Percentiles rank a stretch among this genome's conserved stretches.
phyloP scores from a whole-genome alignment of 257 asterid species.

The Nyctanthes arbortristis region DNA sequence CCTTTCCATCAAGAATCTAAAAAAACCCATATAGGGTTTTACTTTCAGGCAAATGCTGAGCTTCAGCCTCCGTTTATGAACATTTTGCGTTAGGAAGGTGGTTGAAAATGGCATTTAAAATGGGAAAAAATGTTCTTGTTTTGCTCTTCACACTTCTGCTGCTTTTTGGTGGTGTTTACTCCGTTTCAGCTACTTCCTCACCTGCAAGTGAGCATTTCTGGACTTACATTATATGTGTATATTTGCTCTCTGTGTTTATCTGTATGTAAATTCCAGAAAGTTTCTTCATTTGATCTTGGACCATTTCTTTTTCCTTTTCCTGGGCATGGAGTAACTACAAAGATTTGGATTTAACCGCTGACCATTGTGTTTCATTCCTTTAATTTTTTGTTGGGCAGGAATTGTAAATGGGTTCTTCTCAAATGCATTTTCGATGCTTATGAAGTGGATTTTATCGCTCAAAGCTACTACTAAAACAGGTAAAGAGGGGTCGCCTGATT shows the following conservation, averaged over 20 bases:
- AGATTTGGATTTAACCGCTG: neutral
- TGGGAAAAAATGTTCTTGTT: constrained; percentile 34
- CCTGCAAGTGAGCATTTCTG: constrained; percentile 66
- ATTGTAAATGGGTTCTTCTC: constrained; percentile 76
- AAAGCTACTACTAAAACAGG: constrained; percentile 76
- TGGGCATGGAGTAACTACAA: neutral
- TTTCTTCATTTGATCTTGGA: constrained; percentile 42
- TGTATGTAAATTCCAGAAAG: constrained; percentile 17
- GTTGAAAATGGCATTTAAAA: constrained; percentile 32
- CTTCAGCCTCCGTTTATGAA: constrained; percentile 32
- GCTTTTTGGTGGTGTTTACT: constrained; percentile 42
- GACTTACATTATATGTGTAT: constrained; percentile 28
- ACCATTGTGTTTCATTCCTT: neutral
- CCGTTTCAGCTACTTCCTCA: constrained; percentile 62
- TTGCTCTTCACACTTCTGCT: constrained; percentile 56
- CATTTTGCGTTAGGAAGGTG: constrained; percentile 3
- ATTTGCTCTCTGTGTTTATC: constrained; percentile 3
- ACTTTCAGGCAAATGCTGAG: constrained; percentile 35
- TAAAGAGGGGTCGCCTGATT: constrained; percentile 37
- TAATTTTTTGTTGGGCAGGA: constrained; percentile 40
- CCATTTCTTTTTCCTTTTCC: neutral
- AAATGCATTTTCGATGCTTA: constrained; percentile 64
- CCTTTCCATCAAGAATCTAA: constrained; percentile 45
- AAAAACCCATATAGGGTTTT: constrained; percentile 48
- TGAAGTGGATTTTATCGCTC: constrained; percentile 79